Evolutionary conservation across 768 basidiomycete species (phyloP), one percentile per base, ranked within the genome.

Genomic region (Pulveroboletus sp.): DNA sequence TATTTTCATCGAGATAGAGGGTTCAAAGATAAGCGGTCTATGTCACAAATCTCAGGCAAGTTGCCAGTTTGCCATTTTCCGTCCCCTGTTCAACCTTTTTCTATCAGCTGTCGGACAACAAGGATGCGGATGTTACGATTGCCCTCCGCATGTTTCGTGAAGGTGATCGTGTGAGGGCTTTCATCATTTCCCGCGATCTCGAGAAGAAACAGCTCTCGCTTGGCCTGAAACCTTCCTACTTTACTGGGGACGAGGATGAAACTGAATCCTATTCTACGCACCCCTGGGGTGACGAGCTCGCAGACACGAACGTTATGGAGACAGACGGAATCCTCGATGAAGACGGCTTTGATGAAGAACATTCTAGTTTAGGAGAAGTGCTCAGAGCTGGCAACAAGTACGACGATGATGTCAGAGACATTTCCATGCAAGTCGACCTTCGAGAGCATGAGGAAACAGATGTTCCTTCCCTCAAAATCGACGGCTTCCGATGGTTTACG

Each of bases 11-110:
- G 81, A 85, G 62, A 86, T 98, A 32, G 80, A 87, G n/a, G 86
- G 80, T 16, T 85, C 90, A 0, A 88, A 85, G 61, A 72, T 97
- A 41, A 84, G 78, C 52, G 95, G 95, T 6, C 75, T 99, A 11
- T 99, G 95, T 66, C 95, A 98, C 67, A 94, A 93, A 67, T 90
- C 91, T 10, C 80, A 98, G 78, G 92, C 87, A 58, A 44, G 75
- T 52, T 36, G 36, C 23, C 24, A 34, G n/a, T 40, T 31, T 33
- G 34, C 39, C 23, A 25, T 42, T 37, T 35, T 1, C 17, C 19
- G 9, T 42, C 27, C 14, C n/a, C 16, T 44, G 40, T 42, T 42
- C 34, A 33, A 43, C 20, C 43, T 47, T 49, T n/a, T 47, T 47
- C 17, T 19, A 29, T 21, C 53, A 97, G 93, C 75, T 98, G 36